Conservation (phyloP, 345 rosid species). For the Turnera subulata region DNA sequence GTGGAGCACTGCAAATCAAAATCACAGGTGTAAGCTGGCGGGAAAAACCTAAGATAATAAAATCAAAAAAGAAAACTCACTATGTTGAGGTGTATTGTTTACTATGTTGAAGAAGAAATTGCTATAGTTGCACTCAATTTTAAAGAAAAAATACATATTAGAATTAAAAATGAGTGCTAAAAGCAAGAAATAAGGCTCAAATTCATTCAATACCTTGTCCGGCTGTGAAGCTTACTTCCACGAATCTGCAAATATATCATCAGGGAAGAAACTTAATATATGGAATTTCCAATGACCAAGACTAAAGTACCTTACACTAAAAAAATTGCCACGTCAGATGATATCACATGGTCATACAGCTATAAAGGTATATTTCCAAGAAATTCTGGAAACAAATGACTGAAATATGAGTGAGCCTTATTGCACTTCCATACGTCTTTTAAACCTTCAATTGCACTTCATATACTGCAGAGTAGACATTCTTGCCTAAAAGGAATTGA, state of each 20-base stretch:
- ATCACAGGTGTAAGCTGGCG: conserved; percentile 7
- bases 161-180: conserved; percentile 1
- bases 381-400: no score
- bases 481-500: no score
- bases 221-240: conserved; percentile 92
- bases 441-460: no score
- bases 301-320: no score
- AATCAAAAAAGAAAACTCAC: not conserved
- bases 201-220: conserved; percentile 63
- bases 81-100: not conserved
- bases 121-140: not conserved
- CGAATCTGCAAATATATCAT: conserved; percentile 53
- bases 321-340: no score
- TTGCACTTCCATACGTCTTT: no score
- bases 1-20: conserved; percentile 79
- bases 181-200: conserved; percentile 8
- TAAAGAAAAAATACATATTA: not conserved
- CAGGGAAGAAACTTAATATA: not conserved
- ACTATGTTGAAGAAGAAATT: not conserved
- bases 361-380: no score
- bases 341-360: no score
- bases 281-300: not conserved
- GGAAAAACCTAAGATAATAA: not conserved
- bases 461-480: no score
- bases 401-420: no score